These are phyloP conservation scores for Trypanosoma boissoni DNA, from an alignment of 208 protist species.

Conservation along the genomic window DNA sequence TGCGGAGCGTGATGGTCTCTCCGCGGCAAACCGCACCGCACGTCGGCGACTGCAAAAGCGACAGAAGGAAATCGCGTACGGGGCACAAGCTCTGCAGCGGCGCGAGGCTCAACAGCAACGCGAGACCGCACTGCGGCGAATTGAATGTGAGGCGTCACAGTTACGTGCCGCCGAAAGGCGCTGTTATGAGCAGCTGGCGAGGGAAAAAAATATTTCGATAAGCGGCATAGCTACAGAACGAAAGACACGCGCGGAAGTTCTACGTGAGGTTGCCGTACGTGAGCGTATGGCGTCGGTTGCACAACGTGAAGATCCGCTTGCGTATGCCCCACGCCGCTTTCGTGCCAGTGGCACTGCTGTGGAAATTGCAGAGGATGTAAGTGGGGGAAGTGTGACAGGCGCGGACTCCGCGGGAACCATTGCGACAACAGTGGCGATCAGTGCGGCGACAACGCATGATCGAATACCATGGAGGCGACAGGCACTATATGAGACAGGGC, in stretches of 20 bases:
- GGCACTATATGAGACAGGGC: slow-evolving; percentile 19
- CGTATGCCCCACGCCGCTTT: slow-evolving; percentile 55
- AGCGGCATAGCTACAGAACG: background rate
- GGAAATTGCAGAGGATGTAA: background rate
- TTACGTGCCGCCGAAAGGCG: slow-evolving; percentile 33
- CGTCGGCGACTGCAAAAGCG: slow-evolving; percentile 46
- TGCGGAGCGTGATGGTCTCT: slow-evolving; percentile 30
- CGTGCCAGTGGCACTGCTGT: slow-evolving; percentile 15
- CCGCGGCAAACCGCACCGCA: slow-evolving; percentile 18
- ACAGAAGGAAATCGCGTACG: slow-evolving; percentile 70
- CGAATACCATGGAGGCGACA: background rate
- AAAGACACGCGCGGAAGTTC: slow-evolving; percentile 53
- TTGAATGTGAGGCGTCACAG: slow-evolving; percentile 42
- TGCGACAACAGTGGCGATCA: background rate
- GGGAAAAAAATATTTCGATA: background rate
- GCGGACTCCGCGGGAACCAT: background rate
- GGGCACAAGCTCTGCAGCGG: slow-evolving; percentile 46
- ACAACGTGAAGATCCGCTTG: slow-evolving; percentile 39
- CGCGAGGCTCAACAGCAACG: slow-evolving; percentile 35
- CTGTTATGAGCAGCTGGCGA: slow-evolving; percentile 21
- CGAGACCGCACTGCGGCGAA: slow-evolving; percentile 28
- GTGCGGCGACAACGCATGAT: background rate
- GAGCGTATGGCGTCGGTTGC: slow-evolving; percentile 40
- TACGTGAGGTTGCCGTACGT: slow-evolving; percentile 63
- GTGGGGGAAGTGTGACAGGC: background rate